Evolutionary conservation across 2,329 filamentous ascomycete species (phyloP), one percentile per base, ranked within the genome.

Genomic region (Epichloe uncinata): DNA sequence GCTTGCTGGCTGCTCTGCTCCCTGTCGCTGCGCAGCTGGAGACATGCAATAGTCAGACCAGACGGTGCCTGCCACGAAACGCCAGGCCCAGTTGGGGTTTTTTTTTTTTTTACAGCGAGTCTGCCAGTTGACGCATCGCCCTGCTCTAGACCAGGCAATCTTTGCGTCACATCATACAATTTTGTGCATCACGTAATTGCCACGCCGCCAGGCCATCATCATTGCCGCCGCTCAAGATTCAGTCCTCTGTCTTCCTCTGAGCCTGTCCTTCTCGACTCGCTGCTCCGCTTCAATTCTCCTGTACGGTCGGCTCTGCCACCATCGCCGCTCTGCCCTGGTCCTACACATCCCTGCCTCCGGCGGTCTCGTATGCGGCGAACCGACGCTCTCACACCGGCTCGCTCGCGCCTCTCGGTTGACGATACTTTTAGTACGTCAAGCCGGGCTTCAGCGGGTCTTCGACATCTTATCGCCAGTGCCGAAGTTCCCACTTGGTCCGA

Each of bases 341-440:
- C 12, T 45, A 36, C 35, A 42, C 18, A 30, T 38, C 13, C 42
- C 42, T 49, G 33, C 42, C 37, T n/a, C 37, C 22, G 43, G 11
- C 47, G 7, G 22, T 36, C 22, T 47, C 48, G 51, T 36, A 48
- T 52, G 51, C 41, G 40, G 45, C 51, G 42, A 38, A 15, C 26
- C 41, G 18, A 22, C 38, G 30, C 16, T 37, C 35, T 26, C 36
- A 33, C 41, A 42, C 22, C 37, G 48, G 51, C 48, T 52, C 50
- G 38, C 47, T 50, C 47, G 43, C 50, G 47, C 50, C 51, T 40
- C 36, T 48, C 44, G 43, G 42, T 45, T 36, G 45, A 40, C 50
- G 45, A 45, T 44, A 51, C 45, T 40, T 34, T n/a, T 36, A 22
- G 35, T 45, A 30, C 45, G 41, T 45, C 45, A 44, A 18, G 50